These are phyloP conservation scores for Beauveria rudraprayagi DNA, from an alignment of 2,329 filamentous ascomycete species.

Conservation along the genomic window DNA sequence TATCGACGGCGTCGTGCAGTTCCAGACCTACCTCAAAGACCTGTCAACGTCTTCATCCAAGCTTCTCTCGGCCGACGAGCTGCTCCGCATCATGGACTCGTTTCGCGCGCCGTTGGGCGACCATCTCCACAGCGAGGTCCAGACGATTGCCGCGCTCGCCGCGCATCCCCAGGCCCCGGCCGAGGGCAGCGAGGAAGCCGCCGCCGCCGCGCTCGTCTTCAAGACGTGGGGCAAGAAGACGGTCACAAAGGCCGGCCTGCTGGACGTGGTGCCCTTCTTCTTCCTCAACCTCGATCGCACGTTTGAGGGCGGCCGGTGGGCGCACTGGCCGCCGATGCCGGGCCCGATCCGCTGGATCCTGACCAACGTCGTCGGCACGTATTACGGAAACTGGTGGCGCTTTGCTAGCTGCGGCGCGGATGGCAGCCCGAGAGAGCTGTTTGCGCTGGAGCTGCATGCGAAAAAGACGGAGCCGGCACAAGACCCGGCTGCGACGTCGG, in stretches of 20 bases:
- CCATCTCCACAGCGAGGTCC: conserved; percentile 49
- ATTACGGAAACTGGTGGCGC: conserved; percentile 52
- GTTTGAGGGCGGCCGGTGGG: conserved; percentile 51
- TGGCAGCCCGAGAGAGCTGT: conserved; percentile 45
- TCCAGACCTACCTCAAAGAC: conserved; percentile 42
- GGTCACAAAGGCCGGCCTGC: conserved; percentile 50
- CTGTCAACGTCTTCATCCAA: conserved; percentile 30
- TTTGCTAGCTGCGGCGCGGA: conserved; percentile 53
- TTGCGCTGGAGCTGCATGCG: conserved; percentile 31
- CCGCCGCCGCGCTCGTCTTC: conserved; percentile 41
- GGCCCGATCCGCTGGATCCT: conserved; percentile 51
- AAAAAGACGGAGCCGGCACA: not conserved
- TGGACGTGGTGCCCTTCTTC: conserved; percentile 58
- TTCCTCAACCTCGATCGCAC: conserved; percentile 54
- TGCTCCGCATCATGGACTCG: conserved; percentile 40
- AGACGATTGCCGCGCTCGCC: conserved; percentile 41
- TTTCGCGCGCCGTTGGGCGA: conserved; percentile 43
- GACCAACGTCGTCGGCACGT: conserved; percentile 49
- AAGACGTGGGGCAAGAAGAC: conserved; percentile 56
- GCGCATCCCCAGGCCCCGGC: conserved; percentile 43
- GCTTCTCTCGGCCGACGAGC: conserved; percentile 37
- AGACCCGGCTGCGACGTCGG: not conserved
- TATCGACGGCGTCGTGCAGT: conserved; percentile 41
- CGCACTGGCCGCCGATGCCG: conserved; percentile 58
- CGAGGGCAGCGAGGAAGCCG: conserved; percentile 35